Evolutionary conservation across 345 rosid species (phyloP).

Genomic region (Sisymbrium irio): DNA sequence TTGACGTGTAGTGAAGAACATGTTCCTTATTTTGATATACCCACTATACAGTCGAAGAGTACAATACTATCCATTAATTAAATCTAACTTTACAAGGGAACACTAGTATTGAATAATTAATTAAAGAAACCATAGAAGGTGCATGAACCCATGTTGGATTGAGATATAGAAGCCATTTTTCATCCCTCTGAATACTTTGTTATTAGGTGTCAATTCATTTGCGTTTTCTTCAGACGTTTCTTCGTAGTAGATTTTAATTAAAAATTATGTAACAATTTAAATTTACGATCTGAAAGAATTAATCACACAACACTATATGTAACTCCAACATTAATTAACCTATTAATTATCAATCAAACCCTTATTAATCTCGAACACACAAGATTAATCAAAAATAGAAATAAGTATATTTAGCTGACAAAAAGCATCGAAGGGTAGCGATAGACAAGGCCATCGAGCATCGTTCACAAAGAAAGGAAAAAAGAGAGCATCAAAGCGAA

Average conservation of each 20-base stretch:
- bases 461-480: neutral
- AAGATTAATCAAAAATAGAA: slow-evolving; percentile 5
- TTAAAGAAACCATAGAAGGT: too few relatives aligned
- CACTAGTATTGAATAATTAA: neutral
- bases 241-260: neutral
- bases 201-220: neutral
- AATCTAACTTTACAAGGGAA: neutral
- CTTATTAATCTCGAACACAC: neutral
- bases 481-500: neutral
- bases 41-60: neutral
- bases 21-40: slow-evolving; percentile 4
- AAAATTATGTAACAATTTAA: neutral
- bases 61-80: neutral
- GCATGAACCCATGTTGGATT: too few relatives aligned
- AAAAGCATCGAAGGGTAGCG: slow-evolving; percentile 8
- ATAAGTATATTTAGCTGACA: neutral
- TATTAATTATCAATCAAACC: neutral
- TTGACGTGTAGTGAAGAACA: neutral
- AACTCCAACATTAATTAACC: neutral
- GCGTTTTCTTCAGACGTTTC: neutral
- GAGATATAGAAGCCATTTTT: neutral
- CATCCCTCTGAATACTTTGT: neutral
- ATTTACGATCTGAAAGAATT: neutral
- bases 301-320: neutral
- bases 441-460: slow-evolving; percentile 21